phyloP scores from a whole-genome alignment of 805 yeast species.

The Yarrowia sp. region DNA sequence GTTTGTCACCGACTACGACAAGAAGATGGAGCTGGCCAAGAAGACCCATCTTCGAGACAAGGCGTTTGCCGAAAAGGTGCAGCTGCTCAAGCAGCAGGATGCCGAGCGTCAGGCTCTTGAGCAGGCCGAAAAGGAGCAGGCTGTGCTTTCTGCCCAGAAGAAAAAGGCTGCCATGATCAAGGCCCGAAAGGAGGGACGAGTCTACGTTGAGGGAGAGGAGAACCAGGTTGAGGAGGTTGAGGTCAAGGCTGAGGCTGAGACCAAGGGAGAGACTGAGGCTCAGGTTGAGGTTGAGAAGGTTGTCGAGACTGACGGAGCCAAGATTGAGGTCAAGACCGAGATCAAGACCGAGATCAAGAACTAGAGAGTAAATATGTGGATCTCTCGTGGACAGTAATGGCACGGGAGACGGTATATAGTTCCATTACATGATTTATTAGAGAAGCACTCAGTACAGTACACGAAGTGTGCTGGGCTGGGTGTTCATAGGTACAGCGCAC shows the following conservation, averaged over 20 bases:
- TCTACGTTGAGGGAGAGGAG: slow-evolving; percentile 21
- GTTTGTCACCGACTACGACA: slow-evolving; percentile 19
- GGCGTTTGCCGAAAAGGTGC: slow-evolving; percentile 17
- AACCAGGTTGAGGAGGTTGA: not conserved
- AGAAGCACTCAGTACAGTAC: too few relatives aligned
- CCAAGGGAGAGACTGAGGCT: too few relatives aligned
- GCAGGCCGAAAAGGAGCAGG: not conserved
- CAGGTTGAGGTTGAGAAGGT: not conserved
- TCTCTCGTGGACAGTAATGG: slow-evolving; percentile 22
- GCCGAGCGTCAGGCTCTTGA: slow-evolving; percentile 21
- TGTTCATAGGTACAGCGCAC: too few relatives aligned
- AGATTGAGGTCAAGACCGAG: slow-evolving; percentile 3
- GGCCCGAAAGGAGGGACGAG: slow-evolving; percentile 24
- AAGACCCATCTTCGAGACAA: not conserved
- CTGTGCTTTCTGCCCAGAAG: not conserved
- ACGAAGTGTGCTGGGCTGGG: too few relatives aligned
- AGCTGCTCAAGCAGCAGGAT: slow-evolving; percentile 17
- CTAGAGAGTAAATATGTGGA: slow-evolving; percentile 21
- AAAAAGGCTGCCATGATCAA: slow-evolving; percentile 8
- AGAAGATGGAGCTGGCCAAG: slow-evolving; percentile 22
- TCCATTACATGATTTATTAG: slow-evolving; percentile 24
- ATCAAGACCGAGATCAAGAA: slow-evolving; percentile 4
- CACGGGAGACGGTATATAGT: slow-evolving; percentile 25
- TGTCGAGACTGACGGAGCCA: not conserved
- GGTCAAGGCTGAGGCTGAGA: not conserved